These are phyloP conservation scores for Coniella lustricola DNA, from an alignment of 2,329 filamentous ascomycete genomes.

Conservation along the genomic window DNA sequence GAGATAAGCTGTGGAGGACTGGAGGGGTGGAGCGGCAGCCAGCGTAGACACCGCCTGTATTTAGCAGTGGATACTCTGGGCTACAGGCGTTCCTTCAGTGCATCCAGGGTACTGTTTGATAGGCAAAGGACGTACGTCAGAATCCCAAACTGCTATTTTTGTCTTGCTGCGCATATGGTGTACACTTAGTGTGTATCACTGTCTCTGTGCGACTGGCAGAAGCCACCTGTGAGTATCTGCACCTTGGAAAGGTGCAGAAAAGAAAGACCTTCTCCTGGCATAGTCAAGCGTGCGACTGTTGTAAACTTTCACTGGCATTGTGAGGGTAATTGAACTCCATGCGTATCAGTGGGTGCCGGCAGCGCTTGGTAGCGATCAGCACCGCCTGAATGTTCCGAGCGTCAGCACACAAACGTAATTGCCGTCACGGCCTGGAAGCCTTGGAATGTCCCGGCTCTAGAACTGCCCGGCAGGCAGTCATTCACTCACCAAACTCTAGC, in stretches of 20 bases:
- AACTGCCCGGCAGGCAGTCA: not conserved
- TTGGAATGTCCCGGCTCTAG: no score
- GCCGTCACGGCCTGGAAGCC: no score
- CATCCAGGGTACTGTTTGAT: not conserved
- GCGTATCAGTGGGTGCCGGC: no score
- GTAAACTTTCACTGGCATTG: no score
- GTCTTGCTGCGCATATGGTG: not conserved
- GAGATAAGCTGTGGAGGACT: constrained; percentile 13
- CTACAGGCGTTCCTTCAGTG: not conserved
- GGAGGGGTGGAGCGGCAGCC: constrained; percentile 2
- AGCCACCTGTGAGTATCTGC: no score
- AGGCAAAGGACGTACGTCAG: constrained; percentile 6
- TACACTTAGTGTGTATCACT: not conserved
- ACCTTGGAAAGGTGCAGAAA: no score
- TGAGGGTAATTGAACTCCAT: no score
- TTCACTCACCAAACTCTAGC: not conserved
- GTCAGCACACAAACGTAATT: not conserved
- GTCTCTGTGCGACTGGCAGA: no score
- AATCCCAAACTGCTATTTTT: constrained; percentile 8
- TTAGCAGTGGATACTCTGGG: not conserved
- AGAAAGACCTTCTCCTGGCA: no score
- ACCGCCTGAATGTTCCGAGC: not conserved
- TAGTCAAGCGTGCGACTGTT: no score
- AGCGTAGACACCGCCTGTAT: not conserved
- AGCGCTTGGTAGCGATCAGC: no score